These are phyloP conservation scores for Mrakia hoshinonis DNA, from an alignment of 768 basidiomycete species.

Conservation along the genomic window DNA sequence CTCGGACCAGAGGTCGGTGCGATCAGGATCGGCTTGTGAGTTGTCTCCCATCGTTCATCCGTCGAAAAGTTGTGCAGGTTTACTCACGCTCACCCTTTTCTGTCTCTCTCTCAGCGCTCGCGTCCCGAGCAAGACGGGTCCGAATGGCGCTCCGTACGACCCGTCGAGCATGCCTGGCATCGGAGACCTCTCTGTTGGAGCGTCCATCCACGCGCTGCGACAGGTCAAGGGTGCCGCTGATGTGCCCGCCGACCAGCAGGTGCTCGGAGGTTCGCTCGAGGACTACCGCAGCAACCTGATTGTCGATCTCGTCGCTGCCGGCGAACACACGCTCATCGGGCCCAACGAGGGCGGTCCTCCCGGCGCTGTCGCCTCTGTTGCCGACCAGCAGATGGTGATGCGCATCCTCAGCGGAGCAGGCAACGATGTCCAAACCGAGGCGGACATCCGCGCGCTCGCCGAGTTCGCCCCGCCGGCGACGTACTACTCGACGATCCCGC, in stretches of 20 bases:
- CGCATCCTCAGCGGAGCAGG: constrained; percentile 61
- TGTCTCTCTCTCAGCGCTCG: constrained; percentile 49
- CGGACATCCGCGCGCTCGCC: constrained; percentile 54
- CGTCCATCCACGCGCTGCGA: constrained; percentile 64
- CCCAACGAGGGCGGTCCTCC: constrained; percentile 3
- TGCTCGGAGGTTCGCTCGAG: constrained; percentile 81
- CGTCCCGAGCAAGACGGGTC: constrained; percentile 67
- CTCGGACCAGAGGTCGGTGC: constrained; percentile 93
- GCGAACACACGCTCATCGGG: constrained; percentile 32
- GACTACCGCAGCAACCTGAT: constrained; percentile 84
- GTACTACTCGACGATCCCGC: constrained; percentile 93
- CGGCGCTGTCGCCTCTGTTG: constrained; percentile 5
- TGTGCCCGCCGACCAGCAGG: constrained; percentile 85
- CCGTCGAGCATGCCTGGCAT: constrained; percentile 66
- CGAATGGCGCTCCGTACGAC: constrained; percentile 56
- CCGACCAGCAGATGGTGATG: constrained; percentile 68
- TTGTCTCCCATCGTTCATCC: background rate
- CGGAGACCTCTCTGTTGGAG: constrained; percentile 71
- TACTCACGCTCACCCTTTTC: background rate
- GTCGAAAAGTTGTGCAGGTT: background rate
- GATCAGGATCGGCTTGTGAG: constrained; percentile 77
- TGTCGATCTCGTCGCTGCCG: constrained; percentile 38
- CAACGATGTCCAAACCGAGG: constrained; percentile 66
- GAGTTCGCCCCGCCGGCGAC: constrained; percentile 86
- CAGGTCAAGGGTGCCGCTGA: constrained; percentile 85